These are phyloP conservation scores for Limnanthes douglasii DNA, from an alignment of 345 rosid genomes.

Conservation along the genomic window DNA sequence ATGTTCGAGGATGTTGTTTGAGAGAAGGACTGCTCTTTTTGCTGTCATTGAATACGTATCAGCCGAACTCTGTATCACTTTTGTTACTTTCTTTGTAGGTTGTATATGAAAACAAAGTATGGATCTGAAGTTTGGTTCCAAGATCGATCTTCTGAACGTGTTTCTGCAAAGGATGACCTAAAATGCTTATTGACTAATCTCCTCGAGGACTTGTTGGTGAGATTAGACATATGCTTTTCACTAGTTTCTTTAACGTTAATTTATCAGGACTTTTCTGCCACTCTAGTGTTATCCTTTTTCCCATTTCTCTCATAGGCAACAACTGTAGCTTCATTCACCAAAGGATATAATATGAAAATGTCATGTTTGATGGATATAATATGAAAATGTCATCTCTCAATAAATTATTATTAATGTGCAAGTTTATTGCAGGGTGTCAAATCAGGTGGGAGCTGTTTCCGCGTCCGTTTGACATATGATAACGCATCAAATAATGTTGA, in stretches of 20 bases:
- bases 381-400: slow-evolving; percentile 3
- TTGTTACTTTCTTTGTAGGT: slow-evolving; percentile 23
- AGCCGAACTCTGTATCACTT: not conserved
- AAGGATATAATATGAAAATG: too few species aligned
- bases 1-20: too few species aligned
- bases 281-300: too few species aligned
- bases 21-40: too few species aligned
- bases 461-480: slow-evolving; percentile 54
- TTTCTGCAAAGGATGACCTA: slow-evolving; percentile 61
- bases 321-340: too few species aligned
- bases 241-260: not conserved
- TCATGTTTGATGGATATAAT: not conserved
- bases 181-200: slow-evolving; percentile 34
- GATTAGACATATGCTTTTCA: slow-evolving; percentile 4
- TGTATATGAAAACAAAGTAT: slow-evolving; percentile 39
- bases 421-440: slow-evolving; percentile 62
- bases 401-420: slow-evolving; percentile 19
- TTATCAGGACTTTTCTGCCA: too few species aligned
- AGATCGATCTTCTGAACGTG: slow-evolving; percentile 17
- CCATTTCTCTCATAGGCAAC: too few species aligned
- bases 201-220: slow-evolving; percentile 50
- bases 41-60: not conserved
- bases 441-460: slow-evolving; percentile 38
- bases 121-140: slow-evolving; percentile 43
- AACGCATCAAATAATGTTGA: slow-evolving; percentile 17